Evolutionary conservation across 306 rosid species (phyloP), one percentile per base, ranked within the genome.

Genomic region (Canavalia ensiformis): DNA sequence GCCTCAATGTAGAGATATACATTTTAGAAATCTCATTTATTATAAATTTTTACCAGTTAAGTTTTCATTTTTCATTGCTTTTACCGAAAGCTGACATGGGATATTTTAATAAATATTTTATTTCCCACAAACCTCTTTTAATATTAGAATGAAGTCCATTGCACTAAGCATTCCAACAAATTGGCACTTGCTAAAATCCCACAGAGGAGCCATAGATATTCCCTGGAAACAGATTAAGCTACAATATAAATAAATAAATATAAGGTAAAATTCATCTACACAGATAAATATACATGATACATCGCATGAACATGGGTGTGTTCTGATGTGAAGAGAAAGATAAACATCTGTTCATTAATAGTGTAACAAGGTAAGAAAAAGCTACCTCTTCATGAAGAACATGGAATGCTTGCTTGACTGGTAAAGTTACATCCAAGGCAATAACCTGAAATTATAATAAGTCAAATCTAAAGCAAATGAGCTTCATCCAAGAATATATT

Each of bases 321-420:
- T 47, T 34, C 29, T 54, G 69, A 57, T 58, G n/a, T 28, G 55
- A 80, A 52, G 13, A 44, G 42, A 63, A 75, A 68, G 51, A 81
- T 30, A 55, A 65, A 57, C 37, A 83, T 88, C 81, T 86, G 87
- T 45, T 87, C 90, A 45, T 76, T 76, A 33, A 87, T 54, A 37
- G 56, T 45, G 46, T 46, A 35, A 55, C 11, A 67, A 28, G 55
- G 64, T 8, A 44, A 68, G 71, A 34, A 54, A 33, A 52, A 67
- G 42, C 9, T 41, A 87, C 97, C 91, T 92, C 85, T 55, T 89
- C 92, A 62, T 86, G 68, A 30, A 92, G 87, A 68, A 80, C 55
- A 67, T 87, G 84, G 75, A 92, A 89, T 74, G 97, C 94, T 81
- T 90, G 83, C 83, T 87, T 89, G 45, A 92, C 85, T 0, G 97